Conservation (phyloP, 495 filamentous ascomycete genomes). For the Patellaria atrata region DNA sequence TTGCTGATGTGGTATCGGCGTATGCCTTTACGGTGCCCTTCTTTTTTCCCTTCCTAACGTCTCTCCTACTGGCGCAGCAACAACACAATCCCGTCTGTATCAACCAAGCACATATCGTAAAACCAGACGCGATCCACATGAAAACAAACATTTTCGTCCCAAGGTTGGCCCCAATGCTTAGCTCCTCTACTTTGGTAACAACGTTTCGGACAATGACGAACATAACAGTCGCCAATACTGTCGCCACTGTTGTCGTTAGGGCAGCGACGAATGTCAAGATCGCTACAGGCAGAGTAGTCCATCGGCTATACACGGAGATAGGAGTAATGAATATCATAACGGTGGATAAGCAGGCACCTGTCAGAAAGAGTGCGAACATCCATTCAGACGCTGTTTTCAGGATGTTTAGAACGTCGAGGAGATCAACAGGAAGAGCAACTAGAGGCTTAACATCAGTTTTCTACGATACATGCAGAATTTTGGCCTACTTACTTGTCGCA, state of each 20-base stretch:
- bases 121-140: constrained; percentile 70
- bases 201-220: constrained; percentile 64
- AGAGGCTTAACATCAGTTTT: constrained; percentile 13
- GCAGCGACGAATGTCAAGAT: constrained; percentile 48
- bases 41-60: constrained; percentile 41
- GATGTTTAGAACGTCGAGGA: constrained; percentile 56
- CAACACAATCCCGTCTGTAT: constrained; percentile 62
- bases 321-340: constrained; percentile 52
- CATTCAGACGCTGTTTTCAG: constrained; percentile 65
- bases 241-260: constrained; percentile 51
- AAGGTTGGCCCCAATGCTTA: constrained; percentile 62
- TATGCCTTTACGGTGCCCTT: constrained; percentile 30
- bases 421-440: constrained; percentile 61
- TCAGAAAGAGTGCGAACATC: constrained; percentile 85
- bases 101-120: constrained; percentile 51
- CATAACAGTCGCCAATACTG: constrained; percentile 65
- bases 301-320: constrained; percentile 39
- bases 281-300: constrained; percentile 38
- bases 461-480: background rate
- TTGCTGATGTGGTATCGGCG: background rate
- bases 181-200: constrained; percentile 40
- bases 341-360: constrained; percentile 49
- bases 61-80: constrained; percentile 48
- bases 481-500: constrained; percentile 47
- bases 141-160: constrained; percentile 70